Evolutionary conservation across 352 stramenopile species (phyloP), one percentile per base, ranked within the genome.

Genomic region (Achlya hypogyna): DNA sequence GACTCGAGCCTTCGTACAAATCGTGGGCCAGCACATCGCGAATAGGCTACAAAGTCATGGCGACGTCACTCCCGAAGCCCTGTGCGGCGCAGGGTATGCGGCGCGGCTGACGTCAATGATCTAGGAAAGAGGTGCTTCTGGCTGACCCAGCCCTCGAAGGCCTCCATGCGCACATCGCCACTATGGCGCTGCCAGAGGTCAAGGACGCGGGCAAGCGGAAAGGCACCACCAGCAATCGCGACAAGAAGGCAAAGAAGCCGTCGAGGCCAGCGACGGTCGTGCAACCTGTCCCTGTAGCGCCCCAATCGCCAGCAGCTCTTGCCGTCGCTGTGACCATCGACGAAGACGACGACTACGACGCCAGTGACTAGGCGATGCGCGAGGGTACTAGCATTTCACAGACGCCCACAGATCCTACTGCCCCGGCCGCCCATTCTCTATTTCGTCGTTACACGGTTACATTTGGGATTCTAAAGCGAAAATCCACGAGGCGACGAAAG

Each of bases 291-390:
- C 49, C 49, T 56, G 5, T n/a, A n/a, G n/a, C n/a, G 8, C 8
- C 49, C 14, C 6, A n/a, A 25, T 18, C 14, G 27, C 27, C 9
- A 27, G 28, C 53, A 27, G n/a, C 29, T 42, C 8, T 31, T 5
- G 1, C 1, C n/a, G 51, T 45, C 16, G 10, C 16, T 25, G 6
- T 16, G 29, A 62, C 10, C 5, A 81, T 91, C 51, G 74, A 84
- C 28, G 80, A 91, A 51, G 82, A 91, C 60, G 79, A 87, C 28
- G 65, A 88, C 64, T 89, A 91, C 53, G 82, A 91, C 49, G 81
- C 84, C 54, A 91, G 82, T 58, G 82, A 89, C 20, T 87, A 80
- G 35, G 23, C 51, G 34, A 6, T 14, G 34, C 6, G 6, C 34
- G 6, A 42, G n/a, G n/a, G n/a, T n/a, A n/a, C n/a, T n/a, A n/a